Evolutionary conservation across 306 rosid genomes (phyloP).

Genomic region (Cucumis melo): DNA sequence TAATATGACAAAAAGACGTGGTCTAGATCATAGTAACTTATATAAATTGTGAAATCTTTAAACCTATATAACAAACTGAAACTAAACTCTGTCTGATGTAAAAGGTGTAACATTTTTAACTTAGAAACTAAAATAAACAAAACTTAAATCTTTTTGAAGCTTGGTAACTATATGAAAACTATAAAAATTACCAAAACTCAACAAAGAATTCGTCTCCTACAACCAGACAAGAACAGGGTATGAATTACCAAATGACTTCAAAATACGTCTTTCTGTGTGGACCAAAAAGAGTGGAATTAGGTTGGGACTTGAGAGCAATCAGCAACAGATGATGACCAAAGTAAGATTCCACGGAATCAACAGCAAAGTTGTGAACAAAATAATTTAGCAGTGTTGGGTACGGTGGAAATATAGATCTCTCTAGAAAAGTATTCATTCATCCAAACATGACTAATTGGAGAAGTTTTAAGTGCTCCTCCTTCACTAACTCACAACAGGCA

Average conservation of each 20-base stretch:
- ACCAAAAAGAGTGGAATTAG: not conserved
- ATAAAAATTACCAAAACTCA: not conserved
- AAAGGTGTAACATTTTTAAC: no score
- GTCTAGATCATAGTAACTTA: no score
- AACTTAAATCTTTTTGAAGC: no score
- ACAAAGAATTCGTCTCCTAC: not conserved
- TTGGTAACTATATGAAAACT: not conserved
- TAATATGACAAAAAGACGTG: no score
- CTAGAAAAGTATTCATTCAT: not conserved
- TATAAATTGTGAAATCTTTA: no score
- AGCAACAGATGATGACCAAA: not conserved
- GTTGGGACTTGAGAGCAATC: not conserved
- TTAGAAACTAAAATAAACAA: no score
- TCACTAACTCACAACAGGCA: not conserved
- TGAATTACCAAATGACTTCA: not conserved
- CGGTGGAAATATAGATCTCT: not conserved
- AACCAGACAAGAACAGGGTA: not conserved
- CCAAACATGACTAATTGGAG: not conserved
- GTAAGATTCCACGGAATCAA: not conserved
- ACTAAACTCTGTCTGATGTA: no score
- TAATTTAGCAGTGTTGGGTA: not conserved
- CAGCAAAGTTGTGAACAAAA: not conserved
- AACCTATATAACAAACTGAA: no score
- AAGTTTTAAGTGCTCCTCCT: not conserved
- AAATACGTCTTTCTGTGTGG: not conserved